These are phyloP conservation scores for Cinchona pubescens DNA, from an alignment of 257 asterid species.

Conservation along the genomic window DNA sequence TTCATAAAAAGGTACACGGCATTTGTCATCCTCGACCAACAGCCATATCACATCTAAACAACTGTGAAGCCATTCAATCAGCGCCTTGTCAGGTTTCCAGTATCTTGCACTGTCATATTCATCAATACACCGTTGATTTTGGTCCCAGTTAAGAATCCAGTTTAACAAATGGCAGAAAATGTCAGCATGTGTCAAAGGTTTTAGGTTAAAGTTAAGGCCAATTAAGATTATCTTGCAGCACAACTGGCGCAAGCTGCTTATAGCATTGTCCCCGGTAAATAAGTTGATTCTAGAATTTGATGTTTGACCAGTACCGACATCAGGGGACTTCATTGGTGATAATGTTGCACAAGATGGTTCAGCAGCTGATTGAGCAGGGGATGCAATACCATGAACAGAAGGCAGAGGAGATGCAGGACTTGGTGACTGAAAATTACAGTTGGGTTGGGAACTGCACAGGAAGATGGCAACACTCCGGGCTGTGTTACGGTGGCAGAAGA, in stretches of 20 bases:
- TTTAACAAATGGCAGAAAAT: conserved; percentile 73
- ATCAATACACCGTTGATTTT: conserved; percentile 59
- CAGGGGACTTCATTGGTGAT: conserved; percentile 75
- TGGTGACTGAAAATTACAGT: conserved; percentile 66
- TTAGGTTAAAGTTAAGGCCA: conserved; percentile 67
- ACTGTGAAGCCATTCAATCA: conserved; percentile 90
- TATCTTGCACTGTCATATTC: conserved; percentile 63
- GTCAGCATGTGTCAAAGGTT: conserved; percentile 79
- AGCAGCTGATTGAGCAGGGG: conserved; percentile 75
- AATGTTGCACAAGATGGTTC: conserved; percentile 63
- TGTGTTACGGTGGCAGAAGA: conserved; percentile 64
- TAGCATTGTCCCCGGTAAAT: conserved; percentile 57
- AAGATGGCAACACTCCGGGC: conserved; percentile 59
- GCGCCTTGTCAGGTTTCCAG: conserved; percentile 76
- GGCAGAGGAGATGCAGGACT: conserved; percentile 88
- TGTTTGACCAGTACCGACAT: conserved; percentile 53
- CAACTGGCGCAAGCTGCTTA: conserved; percentile 78
- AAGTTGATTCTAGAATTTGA: conserved; percentile 40
- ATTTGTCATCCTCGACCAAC: conserved; percentile 74
- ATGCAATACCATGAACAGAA: conserved; percentile 78
- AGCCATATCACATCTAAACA: conserved; percentile 94
- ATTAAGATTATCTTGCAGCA: conserved; percentile 85
- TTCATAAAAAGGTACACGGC: conserved; percentile 93
- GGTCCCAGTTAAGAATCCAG: conserved; percentile 93
- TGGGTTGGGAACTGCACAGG: conserved; percentile 46